Percentiles rank a stretch among this genome's conserved stretches.
These are phyloP conservation scores for Aspergillus calidoustus DNA, from an alignment of 2,329 filamentous ascomycete species.

Conservation along the genomic window DNA sequence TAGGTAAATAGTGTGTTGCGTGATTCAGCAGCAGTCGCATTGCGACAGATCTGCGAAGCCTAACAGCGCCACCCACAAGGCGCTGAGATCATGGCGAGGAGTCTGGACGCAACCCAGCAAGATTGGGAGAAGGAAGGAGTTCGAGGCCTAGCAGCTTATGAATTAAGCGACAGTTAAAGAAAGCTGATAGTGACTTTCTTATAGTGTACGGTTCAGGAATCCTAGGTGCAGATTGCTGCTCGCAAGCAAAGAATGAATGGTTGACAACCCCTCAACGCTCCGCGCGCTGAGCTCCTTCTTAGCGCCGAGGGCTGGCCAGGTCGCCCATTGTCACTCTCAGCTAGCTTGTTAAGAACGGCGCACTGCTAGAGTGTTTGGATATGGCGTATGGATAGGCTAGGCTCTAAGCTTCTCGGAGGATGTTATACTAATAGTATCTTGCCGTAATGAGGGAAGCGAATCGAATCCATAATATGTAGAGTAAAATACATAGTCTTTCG, in stretches of 20 bases:
- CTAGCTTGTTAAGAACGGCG: too few relatives aligned
- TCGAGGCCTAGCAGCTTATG: neutral
- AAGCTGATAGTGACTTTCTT: neutral
- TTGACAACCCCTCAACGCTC: too few relatives aligned
- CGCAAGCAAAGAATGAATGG: neutral
- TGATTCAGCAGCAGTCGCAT: neutral
- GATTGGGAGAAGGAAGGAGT: neutral
- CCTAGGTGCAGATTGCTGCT: neutral
- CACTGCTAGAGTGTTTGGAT: neutral
- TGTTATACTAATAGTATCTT: neutral
- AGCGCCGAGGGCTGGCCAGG: neutral
- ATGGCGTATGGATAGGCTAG: neutral
- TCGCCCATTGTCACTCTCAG: neutral
- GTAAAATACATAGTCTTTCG: conserved; percentile 8
- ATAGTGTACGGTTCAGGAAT: neutral
- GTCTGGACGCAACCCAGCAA: neutral
- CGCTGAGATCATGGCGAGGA: neutral
- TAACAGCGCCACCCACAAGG: neutral
- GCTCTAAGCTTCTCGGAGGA: neutral
- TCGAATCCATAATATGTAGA: neutral
- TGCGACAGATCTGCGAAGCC: neutral
- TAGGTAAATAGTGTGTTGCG: neutral
- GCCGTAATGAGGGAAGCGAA: neutral
- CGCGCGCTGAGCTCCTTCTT: neutral
- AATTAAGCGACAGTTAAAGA: neutral